Conservation (phyloP, 2,329 filamentous ascomycete genomes). For the Aspergillus sp. region DNA sequence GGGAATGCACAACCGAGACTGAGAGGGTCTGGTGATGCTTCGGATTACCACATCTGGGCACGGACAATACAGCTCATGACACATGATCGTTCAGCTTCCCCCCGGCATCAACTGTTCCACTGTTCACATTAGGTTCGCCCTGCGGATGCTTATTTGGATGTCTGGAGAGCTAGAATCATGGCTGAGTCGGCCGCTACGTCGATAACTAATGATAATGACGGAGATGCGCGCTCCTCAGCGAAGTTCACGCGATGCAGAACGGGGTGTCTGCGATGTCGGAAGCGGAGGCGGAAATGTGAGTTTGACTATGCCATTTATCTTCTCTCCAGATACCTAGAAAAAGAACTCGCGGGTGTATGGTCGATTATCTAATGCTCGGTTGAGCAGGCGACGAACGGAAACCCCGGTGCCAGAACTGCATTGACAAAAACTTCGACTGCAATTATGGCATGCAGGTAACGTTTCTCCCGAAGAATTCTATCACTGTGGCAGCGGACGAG, state of each 20-base stretch:
- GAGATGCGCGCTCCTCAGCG: neutral
- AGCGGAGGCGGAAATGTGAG: constrained; percentile 52
- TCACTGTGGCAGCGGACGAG: constrained; percentile 34
- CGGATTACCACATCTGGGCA: too few species aligned
- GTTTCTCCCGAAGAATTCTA: constrained; percentile 52
- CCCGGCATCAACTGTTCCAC: too few species aligned
- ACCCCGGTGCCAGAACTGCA: constrained; percentile 51
- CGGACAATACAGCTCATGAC: too few species aligned
- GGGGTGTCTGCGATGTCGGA: constrained; percentile 52
- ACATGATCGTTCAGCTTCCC: too few species aligned
- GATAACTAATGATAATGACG: neutral
- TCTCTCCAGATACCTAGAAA: too few species aligned
- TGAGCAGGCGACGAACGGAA: constrained; percentile 52
- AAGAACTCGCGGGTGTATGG: too few species aligned
- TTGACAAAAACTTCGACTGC: constrained; percentile 49
- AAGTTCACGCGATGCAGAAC: constrained; percentile 35
- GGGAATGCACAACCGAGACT: too few species aligned
- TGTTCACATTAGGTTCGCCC: too few species aligned
- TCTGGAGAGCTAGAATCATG: neutral
- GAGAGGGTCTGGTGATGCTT: too few species aligned
- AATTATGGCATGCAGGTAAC: constrained; percentile 50
- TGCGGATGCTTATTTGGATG: too few species aligned
- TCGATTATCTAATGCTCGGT: too few species aligned
- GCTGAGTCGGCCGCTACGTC: neutral
- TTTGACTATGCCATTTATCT: neutral